These are phyloP conservation scores for Curvularia eragrostidis DNA, from an alignment of 2,329 filamentous ascomycete species.

Conservation along the genomic window DNA sequence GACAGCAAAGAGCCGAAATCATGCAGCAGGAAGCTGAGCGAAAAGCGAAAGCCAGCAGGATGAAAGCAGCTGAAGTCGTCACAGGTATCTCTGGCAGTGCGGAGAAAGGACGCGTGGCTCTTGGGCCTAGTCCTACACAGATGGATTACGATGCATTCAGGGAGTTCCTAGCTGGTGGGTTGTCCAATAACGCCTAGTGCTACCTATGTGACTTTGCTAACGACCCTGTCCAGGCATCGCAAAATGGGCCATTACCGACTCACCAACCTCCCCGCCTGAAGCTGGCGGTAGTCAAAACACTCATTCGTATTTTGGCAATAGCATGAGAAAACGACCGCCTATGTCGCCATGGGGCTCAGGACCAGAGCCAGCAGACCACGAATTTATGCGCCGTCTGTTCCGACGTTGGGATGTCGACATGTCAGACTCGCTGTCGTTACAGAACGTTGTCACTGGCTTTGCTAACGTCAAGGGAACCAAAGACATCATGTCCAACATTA, in stretches of 20 bases:
- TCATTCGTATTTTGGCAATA: slow-evolving; percentile 64
- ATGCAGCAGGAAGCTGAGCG: slow-evolving; percentile 72
- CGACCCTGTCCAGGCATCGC: slow-evolving; percentile 66
- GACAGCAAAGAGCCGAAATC: slow-evolving; percentile 80
- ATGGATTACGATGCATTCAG: slow-evolving; percentile 99
- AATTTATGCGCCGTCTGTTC: slow-evolving; percentile 90
- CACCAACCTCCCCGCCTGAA: slow-evolving; percentile 68
- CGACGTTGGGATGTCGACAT: slow-evolving; percentile 84
- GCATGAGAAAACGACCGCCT: slow-evolving; percentile 50
- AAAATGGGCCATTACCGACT: slow-evolving; percentile 92
- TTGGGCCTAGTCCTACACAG: slow-evolving; percentile 85
- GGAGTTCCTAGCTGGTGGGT: slow-evolving; percentile 78
- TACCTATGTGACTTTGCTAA: slow-evolving; percentile 6
- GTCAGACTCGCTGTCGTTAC: slow-evolving; percentile 78
- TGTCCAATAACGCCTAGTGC: neutral
- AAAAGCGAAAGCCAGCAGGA: slow-evolving; percentile 67
- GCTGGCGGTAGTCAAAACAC: slow-evolving; percentile 59
- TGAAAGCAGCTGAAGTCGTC: slow-evolving; percentile 59
- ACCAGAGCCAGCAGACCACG: slow-evolving; percentile 84
- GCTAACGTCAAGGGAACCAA: slow-evolving; percentile 90
- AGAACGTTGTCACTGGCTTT: slow-evolving; percentile 90
- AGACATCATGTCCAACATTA: slow-evolving; percentile 98
- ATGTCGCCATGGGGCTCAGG: slow-evolving; percentile 64
- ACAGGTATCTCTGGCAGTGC: slow-evolving; percentile 59
- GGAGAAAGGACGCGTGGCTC: slow-evolving; percentile 84